Base-by-base conservation (phyloP, 2,329 filamentous ascomycete species). In the Nemania diffusa region DNA sequence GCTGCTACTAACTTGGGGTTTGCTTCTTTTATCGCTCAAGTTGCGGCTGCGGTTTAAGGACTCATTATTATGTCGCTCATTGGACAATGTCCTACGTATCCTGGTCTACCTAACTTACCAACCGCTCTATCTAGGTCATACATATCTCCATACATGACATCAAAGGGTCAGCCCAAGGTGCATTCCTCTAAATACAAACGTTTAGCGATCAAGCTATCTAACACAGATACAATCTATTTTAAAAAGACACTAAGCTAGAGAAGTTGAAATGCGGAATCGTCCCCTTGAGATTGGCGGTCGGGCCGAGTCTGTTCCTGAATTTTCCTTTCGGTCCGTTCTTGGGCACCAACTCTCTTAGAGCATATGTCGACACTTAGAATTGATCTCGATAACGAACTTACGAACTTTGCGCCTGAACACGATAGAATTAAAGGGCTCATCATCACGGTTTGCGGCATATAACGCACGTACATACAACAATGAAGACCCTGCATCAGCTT, bases 291-390 rank as follows among this genome's bases (percentile, higher is more conserved):
- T 26, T 29, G 8, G 48, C 6, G 56, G 26, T 68, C 62, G 68
- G 68, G 37, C 66, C 68, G 68, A 69, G 63, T 57, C 51, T n/a
- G 27, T 61, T 64, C 66, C 57, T 58, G 40, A 46, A 58, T 46
- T 62, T 63, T 62, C 65, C 53, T 64, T 70, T 69, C 65, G 68
- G 68, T 68, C 64, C 65, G 66, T 63, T 62, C 57, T 64, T 64
- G 32, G 62, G 65, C 57, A 64, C 53, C 48, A 48, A 40, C 27
- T 24, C 57, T 27, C 48, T 53, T 48, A 22, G 24, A 15, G 20
- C 15, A 61, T 32, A 26, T 32, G 24, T 34, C n/a, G 32, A 48
- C 52, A 50, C 29, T 42, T 42, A 13, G 20, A n/a, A 29, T 50
- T 27, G 0, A 11, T 15, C 40, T 29, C 44, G 40, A 61, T 57